Evolutionary conservation across 495 filamentous ascomycete species (phyloP).

Genomic region (Xylona heveae): DNA sequence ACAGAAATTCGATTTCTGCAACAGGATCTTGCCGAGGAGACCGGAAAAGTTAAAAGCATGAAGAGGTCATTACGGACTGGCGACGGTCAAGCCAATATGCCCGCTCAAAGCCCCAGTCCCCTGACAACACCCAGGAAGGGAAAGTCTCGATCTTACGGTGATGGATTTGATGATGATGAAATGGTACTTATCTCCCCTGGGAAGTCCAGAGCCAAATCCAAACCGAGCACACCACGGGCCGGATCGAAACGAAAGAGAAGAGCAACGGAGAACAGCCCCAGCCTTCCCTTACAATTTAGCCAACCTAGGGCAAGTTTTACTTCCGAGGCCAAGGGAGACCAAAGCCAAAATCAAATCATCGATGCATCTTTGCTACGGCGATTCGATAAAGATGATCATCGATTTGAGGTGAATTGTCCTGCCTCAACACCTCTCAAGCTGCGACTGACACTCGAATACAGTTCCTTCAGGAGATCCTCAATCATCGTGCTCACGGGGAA

Average conservation of each 20-base stretch:
- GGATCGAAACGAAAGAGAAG: slow-evolving; percentile 42
- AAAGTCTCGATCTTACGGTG: slow-evolving; percentile 31
- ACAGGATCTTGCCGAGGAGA: slow-evolving; percentile 40
- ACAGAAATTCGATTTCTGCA: slow-evolving; percentile 43
- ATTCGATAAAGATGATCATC: slow-evolving; percentile 15
- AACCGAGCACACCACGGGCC: slow-evolving; percentile 33
- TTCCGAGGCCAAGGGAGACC: too few relatives aligned
- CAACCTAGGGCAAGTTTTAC: slow-evolving; percentile 12
- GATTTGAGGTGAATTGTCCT: slow-evolving; percentile 11
- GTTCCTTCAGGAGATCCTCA: slow-evolving; percentile 34
- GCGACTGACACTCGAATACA: slow-evolving; percentile 10
- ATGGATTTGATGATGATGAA: slow-evolving; percentile 58
- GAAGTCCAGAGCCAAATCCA: slow-evolving; percentile 25
- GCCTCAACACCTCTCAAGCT: slow-evolving; percentile 5
- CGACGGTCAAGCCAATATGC: too few relatives aligned
- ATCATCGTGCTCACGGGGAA: slow-evolving; percentile 26
- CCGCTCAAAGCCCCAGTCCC: slow-evolving; percentile 7
- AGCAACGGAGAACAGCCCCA: slow-evolving; percentile 29
- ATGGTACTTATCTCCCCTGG: slow-evolving; percentile 35
- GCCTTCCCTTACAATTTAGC: slow-evolving; percentile 27
- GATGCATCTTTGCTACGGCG: slow-evolving; percentile 13
- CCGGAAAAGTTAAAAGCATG: slow-evolving; percentile 19
- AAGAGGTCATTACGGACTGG: too few relatives aligned
- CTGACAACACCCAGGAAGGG: slow-evolving; percentile 37
- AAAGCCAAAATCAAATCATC: slow-evolving; percentile 6